Percentiles rank a stretch among this genome's conserved stretches.
Evolutionary conservation across 164 flowering plant genomes (phyloP).

Genomic region (Vitis labrusca): DNA sequence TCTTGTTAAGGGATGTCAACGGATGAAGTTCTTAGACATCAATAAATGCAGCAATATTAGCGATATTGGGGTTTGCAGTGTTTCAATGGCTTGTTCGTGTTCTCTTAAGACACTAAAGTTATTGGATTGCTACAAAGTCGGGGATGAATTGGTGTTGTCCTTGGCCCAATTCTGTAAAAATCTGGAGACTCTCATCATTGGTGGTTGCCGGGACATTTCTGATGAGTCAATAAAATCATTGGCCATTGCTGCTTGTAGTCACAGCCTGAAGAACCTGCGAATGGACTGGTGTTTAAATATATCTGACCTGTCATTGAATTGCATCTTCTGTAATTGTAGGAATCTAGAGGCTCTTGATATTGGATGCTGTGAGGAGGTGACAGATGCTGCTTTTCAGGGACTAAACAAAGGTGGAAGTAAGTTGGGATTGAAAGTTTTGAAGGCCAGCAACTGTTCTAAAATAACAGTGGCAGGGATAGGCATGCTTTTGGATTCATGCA

Average conservation of each 20-base stretch:
- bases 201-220: conserved; percentile 75
- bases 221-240: conserved; percentile 59
- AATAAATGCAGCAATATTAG: conserved; percentile 82
- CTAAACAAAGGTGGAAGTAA: conserved; percentile 36
- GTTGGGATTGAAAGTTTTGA: conserved; percentile 57
- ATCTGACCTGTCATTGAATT: conserved; percentile 66
- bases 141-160: conserved; percentile 63
- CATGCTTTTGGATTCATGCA: conserved; percentile 58
- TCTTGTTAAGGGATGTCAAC: conserved; percentile 70
- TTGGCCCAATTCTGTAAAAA: conserved; percentile 67
- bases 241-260: conserved; percentile 42
- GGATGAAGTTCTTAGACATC: conserved; percentile 55
- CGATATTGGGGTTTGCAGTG: conserved; percentile 57
- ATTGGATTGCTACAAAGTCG: conserved; percentile 73
- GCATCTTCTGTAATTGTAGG: conserved; percentile 54
- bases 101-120: conserved; percentile 65
- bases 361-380: conserved; percentile 82
- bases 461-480: conserved; percentile 67
- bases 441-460: conserved; percentile 74
- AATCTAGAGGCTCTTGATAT: conserved; percentile 77
- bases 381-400: conserved; percentile 70
- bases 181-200: conserved; percentile 79
- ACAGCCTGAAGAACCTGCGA: conserved; percentile 60
- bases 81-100: conserved; percentile 62
- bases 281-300: conserved; percentile 93